phyloP scores from a whole-genome alignment of 2,329 filamentous ascomycete genomes.

The Aspergillus alliaceus region DNA sequence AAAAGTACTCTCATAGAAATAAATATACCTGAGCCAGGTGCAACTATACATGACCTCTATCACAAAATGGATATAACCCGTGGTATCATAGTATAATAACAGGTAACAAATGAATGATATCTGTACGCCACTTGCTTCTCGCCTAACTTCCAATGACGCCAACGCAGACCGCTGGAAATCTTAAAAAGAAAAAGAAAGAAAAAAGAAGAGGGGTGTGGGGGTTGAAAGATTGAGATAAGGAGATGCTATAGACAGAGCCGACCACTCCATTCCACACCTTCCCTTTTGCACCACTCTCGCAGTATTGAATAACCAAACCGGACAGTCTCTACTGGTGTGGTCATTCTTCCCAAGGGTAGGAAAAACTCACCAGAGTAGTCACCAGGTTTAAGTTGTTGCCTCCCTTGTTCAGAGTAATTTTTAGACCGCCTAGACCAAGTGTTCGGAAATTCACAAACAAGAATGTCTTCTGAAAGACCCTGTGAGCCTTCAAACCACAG shows the following conservation, averaged over 20 bases:
- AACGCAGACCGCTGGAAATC: conserved; percentile 4
- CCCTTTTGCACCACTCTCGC: conserved; percentile 47
- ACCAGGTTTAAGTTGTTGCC: conserved; percentile 32
- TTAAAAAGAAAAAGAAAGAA: neutral
- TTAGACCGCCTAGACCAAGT: conserved; percentile 46
- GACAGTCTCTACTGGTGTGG: conserved; percentile 46
- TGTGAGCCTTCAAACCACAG: conserved; percentile 46
- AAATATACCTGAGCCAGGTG: neutral
- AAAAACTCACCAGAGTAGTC: conserved; percentile 41
- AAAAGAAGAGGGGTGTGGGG: neutral
- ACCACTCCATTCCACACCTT: conserved; percentile 46
- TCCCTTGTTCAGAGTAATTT: conserved; percentile 38
- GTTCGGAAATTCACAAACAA: conserved; percentile 42
- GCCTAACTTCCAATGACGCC: conserved; percentile 3
- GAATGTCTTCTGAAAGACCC: conserved; percentile 40
- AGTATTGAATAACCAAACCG: conserved; percentile 47
- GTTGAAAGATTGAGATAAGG: neutral
- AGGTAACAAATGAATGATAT: conserved; percentile 3
- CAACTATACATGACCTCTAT: conserved; percentile 19
- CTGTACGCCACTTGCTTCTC: conserved; percentile 1
- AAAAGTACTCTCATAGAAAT: neutral
- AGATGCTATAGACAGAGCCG: conserved; percentile 37
- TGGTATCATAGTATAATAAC: conserved; percentile 34
- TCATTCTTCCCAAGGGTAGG: conserved; percentile 45
- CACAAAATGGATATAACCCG: conserved; percentile 15